Percentiles rank a stretch among this genome's conserved stretches.
These are phyloP conservation scores for Fusarium sterilihyphosum DNA, from an alignment of 2,329 filamentous ascomycete genomes.

Conservation along the genomic window DNA sequence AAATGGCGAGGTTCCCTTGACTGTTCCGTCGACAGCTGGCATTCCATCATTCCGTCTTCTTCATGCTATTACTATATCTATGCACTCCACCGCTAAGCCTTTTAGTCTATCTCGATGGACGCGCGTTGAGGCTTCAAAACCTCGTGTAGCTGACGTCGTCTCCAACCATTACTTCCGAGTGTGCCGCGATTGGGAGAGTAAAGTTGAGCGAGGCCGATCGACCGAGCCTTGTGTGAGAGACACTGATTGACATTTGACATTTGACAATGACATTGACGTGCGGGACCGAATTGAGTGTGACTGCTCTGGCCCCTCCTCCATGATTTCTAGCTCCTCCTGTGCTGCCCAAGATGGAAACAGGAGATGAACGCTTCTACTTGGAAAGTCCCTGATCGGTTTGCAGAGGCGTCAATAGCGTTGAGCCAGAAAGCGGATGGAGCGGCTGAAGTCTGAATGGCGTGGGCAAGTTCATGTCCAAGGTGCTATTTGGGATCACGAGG, in stretches of 20 bases:
- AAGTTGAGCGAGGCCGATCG: slow-evolving; percentile 17
- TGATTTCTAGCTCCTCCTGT: not conserved
- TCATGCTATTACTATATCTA: not conserved
- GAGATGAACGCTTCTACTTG: not conserved
- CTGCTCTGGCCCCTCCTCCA: slow-evolving; percentile 1
- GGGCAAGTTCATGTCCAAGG: slow-evolving; percentile 2
- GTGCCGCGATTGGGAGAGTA: slow-evolving; percentile 25
- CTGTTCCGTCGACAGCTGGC: slow-evolving; percentile 8
- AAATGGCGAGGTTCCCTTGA: slow-evolving; percentile 15
- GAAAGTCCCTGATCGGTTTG: slow-evolving; percentile 1
- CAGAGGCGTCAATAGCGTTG: slow-evolving; percentile 22
- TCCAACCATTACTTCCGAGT: slow-evolving; percentile 24
- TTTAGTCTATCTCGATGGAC: not conserved
- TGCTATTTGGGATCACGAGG: slow-evolving; percentile 26
- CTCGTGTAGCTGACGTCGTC: slow-evolving; percentile 33
- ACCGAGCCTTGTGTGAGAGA: slow-evolving; percentile 1
- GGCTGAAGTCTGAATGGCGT: slow-evolving; percentile 7
- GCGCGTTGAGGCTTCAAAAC: slow-evolving; percentile 11
- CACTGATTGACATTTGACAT: slow-evolving; percentile 6
- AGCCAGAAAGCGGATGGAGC: slow-evolving; percentile 18
- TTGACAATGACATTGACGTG: not conserved
- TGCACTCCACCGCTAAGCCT: not conserved
- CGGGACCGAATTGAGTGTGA: slow-evolving; percentile 7
- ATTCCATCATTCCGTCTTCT: not conserved
- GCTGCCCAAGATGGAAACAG: not conserved